Evolutionary conservation across 2,329 filamentous ascomycete species (phyloP).

Genomic region (Cladobotryum mycophilum): DNA sequence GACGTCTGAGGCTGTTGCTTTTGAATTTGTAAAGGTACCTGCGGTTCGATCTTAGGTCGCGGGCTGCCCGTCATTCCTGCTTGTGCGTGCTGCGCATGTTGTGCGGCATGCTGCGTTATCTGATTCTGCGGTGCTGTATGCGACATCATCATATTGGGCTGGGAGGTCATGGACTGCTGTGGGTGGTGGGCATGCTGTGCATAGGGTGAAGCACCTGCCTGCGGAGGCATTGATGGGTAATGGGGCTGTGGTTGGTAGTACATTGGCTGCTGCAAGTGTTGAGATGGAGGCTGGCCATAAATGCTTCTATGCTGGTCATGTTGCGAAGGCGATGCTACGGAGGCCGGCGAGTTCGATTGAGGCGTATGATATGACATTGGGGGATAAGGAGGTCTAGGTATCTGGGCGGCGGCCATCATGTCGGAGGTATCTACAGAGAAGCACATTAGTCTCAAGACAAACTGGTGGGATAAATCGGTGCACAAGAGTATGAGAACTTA

Average conservation of each 20-base stretch:
- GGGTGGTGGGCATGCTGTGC: constrained; percentile 48
- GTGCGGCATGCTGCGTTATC: constrained; percentile 53
- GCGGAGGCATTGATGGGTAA: constrained; percentile 60
- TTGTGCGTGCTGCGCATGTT: constrained; percentile 47
- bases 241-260: constrained; percentile 62
- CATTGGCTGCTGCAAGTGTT: constrained; percentile 74
- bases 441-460: constrained; percentile 15
- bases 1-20: constrained; percentile 40
- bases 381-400: constrained; percentile 76
- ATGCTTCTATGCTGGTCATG: constrained; percentile 87
- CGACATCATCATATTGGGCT: constrained; percentile 62
- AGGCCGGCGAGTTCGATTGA: constrained; percentile 90
- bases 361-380: constrained; percentile 89
- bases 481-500: constrained; percentile 40
- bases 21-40: constrained; percentile 56
- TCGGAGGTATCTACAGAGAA: constrained; percentile 48
- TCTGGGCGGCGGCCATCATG: constrained; percentile 59
- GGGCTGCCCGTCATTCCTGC: constrained; percentile 55
- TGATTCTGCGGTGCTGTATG: constrained; percentile 52
- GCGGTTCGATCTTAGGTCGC: constrained; percentile 56
- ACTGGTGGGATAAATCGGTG: constrained; percentile 11
- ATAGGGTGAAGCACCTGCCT: constrained; percentile 56
- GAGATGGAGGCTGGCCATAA: constrained; percentile 72
- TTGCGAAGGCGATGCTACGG: constrained; percentile 79
- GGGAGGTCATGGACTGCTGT: constrained; percentile 55